Evolutionary conservation across 1,284 basidiomycete genomes (phyloP).

Genomic region (Fomes fomentarius): DNA sequence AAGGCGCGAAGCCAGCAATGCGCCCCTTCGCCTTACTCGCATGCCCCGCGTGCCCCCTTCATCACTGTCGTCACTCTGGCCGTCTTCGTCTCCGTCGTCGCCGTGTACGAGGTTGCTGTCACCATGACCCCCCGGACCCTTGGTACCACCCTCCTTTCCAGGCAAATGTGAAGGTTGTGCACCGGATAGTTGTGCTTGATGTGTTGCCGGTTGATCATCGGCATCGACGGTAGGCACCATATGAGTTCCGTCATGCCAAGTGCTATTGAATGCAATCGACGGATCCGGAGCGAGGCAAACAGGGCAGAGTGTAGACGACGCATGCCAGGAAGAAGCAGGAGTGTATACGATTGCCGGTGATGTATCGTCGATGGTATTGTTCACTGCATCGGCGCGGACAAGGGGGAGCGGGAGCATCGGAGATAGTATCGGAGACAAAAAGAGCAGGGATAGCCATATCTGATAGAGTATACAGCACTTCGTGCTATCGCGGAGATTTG

Average conservation of each 20-base stretch:
- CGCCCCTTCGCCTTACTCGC: conserved; percentile 9
- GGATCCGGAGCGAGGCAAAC: conserved; percentile 39
- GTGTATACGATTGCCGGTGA: conserved; percentile 45
- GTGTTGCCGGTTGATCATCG: conserved; percentile 30
- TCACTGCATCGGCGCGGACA: conserved; percentile 28
- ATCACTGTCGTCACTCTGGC: conserved; percentile 20
- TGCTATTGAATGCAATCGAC: conserved; percentile 34
- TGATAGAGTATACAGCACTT: conserved; percentile 7
- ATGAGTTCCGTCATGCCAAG: conserved; percentile 48
- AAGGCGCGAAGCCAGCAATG: background rate
- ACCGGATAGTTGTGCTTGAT: no score
- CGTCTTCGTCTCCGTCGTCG: conserved; percentile 21
- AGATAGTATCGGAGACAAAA: conserved; percentile 5
- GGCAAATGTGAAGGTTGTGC: no score
- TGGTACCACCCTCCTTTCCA: no score
- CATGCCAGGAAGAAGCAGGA: conserved; percentile 44
- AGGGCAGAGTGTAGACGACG: conserved; percentile 36
- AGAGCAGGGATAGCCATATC: conserved; percentile 6
- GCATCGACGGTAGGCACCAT: conserved; percentile 34
- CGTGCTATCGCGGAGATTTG: background rate
- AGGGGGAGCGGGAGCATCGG: conserved; percentile 6
- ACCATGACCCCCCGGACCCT: no score
- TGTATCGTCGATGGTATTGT: conserved; percentile 50
- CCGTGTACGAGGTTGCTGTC: no score
- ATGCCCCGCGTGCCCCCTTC: conserved; percentile 12